A percentile compares a stretch with the other conserved stretches of the same genome.
Conservation (phyloP, 306 rosid genomes). For the Datisca glomerata region DNA sequence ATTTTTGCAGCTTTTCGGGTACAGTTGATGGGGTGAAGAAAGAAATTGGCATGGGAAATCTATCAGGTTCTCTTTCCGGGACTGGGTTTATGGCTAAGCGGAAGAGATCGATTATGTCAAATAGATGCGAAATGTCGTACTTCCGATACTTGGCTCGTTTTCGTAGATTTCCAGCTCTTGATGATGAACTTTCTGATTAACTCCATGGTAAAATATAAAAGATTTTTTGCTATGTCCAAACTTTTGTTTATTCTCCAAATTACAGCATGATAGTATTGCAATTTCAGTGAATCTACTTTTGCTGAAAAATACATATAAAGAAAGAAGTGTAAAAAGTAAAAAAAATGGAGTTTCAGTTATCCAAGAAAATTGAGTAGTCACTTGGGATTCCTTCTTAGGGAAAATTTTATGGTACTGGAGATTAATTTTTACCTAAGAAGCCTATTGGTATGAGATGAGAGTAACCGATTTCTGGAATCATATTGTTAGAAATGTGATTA, state of each 20-base stretch:
- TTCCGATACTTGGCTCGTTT: constrained; percentile 51
- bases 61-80: constrained; percentile 58
- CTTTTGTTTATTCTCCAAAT: not conserved
- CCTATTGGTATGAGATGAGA: too few species aligned
- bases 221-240: not conserved
- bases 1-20: constrained; percentile 35
- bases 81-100: constrained; percentile 46
- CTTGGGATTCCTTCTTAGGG: too few species aligned
- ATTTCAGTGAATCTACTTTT: not conserved
- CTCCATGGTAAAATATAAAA: not conserved
- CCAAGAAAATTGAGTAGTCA: too few species aligned
- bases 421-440: too few species aligned
- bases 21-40: constrained; percentile 38
- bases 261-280: not conserved
- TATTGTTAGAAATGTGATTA: too few species aligned
- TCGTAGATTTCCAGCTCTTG: constrained; percentile 48
- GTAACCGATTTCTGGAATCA: too few species aligned
- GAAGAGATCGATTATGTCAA: constrained; percentile 42
- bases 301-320: too few species aligned
- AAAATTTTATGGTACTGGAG: too few species aligned
- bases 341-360: too few species aligned
- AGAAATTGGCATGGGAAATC: constrained; percentile 62
- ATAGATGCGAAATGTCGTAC: constrained; percentile 27
- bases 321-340: too few species aligned
- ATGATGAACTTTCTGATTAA: constrained; percentile 33